Conservation (phyloP, 352 stramenopile species). For the Thraustochytrium sp. region DNA sequence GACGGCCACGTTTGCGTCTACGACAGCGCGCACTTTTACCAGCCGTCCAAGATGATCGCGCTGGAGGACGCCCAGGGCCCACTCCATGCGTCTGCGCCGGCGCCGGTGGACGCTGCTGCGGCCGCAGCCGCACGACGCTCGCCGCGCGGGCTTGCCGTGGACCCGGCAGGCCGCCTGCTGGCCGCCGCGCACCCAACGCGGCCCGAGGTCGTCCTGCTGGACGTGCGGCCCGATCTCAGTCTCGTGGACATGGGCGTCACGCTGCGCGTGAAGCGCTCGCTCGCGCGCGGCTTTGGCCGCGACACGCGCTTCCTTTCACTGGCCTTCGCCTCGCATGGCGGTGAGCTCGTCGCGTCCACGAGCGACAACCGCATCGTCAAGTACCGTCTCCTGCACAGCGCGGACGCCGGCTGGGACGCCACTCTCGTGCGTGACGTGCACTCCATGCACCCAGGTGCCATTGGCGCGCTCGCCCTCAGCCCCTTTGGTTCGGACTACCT, state of each 20-base stretch:
- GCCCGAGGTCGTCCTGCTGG: not conserved
- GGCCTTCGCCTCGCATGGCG: not conserved
- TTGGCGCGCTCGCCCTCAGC: conserved; percentile 1
- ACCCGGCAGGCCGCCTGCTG: not conserved
- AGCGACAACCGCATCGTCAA: conserved; percentile 17
- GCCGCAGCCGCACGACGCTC: not conserved
- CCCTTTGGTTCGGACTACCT: not conserved
- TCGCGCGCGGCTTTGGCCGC: not conserved
- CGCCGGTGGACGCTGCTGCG: not conserved
- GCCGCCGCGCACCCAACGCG: not conserved
- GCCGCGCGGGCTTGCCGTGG: not conserved
- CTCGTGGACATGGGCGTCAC: not conserved
- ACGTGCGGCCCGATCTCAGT: no score
- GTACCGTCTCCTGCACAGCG: not conserved
- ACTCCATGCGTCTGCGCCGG: no score
- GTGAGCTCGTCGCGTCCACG: not conserved
- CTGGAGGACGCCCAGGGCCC: not conserved
- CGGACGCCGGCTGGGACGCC: conserved; percentile 25
- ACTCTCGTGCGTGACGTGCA: conserved; percentile 24
- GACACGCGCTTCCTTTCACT: not conserved
- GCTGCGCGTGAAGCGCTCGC: not conserved
- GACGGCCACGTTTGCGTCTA: conserved; percentile 56
- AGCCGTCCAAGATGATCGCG: conserved; percentile 50
- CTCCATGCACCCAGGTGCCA: not conserved
- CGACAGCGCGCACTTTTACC: conserved; percentile 48